phyloP scores from a whole-genome alignment of 2,329 filamentous ascomycete species.

The Colletotrichum agaves region DNA sequence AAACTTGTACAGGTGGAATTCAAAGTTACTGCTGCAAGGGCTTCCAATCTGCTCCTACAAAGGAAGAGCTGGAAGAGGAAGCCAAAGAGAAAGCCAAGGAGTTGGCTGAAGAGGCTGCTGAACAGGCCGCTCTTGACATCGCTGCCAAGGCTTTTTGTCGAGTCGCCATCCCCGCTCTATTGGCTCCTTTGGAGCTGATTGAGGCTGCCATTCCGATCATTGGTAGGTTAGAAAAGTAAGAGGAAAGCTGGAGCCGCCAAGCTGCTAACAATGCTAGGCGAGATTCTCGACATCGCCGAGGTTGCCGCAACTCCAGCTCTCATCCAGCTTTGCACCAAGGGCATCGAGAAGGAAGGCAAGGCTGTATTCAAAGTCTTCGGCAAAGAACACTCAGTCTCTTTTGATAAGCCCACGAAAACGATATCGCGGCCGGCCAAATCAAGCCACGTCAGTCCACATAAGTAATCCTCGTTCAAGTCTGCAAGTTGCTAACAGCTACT shows the following conservation, averaged over 20 bases:
- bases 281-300: background rate
- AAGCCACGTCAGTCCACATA: background rate
- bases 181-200: background rate
- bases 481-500: background rate
- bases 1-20: conserved; percentile 44
- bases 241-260: too few species aligned
- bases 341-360: background rate
- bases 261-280: too few species aligned
- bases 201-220: conserved; percentile 21
- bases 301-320: background rate
- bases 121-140: conserved; percentile 45
- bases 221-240: too few species aligned
- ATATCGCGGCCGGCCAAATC: conserved; percentile 8
- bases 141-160: conserved; percentile 50
- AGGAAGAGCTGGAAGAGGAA: conserved; percentile 38
- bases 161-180: conserved; percentile 44
- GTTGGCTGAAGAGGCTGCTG: conserved; percentile 42
- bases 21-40: conserved; percentile 46
- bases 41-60: conserved; percentile 43
- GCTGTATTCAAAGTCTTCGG: background rate
- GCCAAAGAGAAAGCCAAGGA: conserved; percentile 42
- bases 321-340: conserved; percentile 2
- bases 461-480: background rate
- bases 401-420: conserved; percentile 8
- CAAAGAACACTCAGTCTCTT: conserved; percentile 5